Evolutionary conservation across 2,329 filamentous ascomycete genomes (phyloP).

Genomic region (Xylaria sp.): DNA sequence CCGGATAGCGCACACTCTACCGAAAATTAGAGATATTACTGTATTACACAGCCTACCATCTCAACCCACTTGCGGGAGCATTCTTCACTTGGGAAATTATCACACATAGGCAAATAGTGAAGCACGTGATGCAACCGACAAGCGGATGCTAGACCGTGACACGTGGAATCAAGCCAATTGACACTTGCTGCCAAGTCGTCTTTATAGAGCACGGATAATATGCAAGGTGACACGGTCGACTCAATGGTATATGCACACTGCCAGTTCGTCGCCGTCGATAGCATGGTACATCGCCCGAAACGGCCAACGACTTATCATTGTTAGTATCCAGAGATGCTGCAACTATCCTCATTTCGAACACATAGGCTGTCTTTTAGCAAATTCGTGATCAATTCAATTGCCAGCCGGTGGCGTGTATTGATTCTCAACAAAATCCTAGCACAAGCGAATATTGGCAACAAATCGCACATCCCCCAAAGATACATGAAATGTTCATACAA

Average conservation of each 20-base stretch:
- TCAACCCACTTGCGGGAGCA: neutral
- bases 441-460: neutral
- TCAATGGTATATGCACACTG: neutral
- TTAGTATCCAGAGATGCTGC: neutral
- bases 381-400: neutral
- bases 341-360: neutral
- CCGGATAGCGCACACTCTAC: too few relatives aligned
- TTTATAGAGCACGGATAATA: neutral
- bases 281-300: neutral
- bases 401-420: conserved; percentile 13
- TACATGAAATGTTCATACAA: conserved; percentile 1
- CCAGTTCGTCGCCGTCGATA: neutral
- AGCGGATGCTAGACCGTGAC: neutral
- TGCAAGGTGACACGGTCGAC: conserved; percentile 2
- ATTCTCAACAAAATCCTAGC: neutral
- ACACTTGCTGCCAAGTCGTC: neutral
- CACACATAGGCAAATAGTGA: neutral
- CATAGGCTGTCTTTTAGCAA: neutral
- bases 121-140: neutral
- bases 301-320: neutral
- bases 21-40: too few relatives aligned
- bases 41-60: neutral
- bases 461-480: neutral
- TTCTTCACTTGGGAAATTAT: neutral
- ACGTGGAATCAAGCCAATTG: neutral